Base-by-base conservation (phyloP, 169 alveolate genomes). In the Babesia bovis region DNA sequence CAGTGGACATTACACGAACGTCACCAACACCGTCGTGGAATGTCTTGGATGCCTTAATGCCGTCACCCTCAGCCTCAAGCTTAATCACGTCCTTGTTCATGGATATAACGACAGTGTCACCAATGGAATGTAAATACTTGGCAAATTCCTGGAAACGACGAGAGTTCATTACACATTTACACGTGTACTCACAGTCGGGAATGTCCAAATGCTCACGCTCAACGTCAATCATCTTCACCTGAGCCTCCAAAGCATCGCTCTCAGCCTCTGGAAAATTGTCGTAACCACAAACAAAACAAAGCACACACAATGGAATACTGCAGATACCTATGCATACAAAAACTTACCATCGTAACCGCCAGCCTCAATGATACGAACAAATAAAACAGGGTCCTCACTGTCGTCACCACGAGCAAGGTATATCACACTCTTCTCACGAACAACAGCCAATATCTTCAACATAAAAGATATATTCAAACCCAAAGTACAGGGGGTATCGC, bases 61-160 rank as follows among this genome's bases (percentile, higher is more conserved):
- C 95, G 41, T 90, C 91, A 4, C 95, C 95, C 50, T 90, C 93
- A 6, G 93, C 91, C 19, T 90, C 90, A 49, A 90, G 82, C 44
- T 78, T 89, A 73, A 90, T 89, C 40, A 79, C 78, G 53, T 89
- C 91, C 67, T 87, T 89, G 66, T 88, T 84, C 91, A 90, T 90
- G n/a, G 91, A 87, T 33, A 90, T 84, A 40, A 88, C 77, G 15
- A 90, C 95, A 58, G 90, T 90, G 66, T 90, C 95, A 1, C 95
- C 95, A 36, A 90, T 90, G 32, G 93, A 90, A 59, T 87, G 75
- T 76, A 90, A 74, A 55, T 90, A 90, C 77, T 86, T 85, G 49
- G 93, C 93, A 59, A 90, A 88, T 42, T 90, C 92, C 82, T 90
- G 95, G 76, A 90, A 85, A 52, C 86, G 69, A 56, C 70, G 77